phyloP scores from a whole-genome alignment of 768 basidiomycete genomes.

The Pholiota microspora region DNA sequence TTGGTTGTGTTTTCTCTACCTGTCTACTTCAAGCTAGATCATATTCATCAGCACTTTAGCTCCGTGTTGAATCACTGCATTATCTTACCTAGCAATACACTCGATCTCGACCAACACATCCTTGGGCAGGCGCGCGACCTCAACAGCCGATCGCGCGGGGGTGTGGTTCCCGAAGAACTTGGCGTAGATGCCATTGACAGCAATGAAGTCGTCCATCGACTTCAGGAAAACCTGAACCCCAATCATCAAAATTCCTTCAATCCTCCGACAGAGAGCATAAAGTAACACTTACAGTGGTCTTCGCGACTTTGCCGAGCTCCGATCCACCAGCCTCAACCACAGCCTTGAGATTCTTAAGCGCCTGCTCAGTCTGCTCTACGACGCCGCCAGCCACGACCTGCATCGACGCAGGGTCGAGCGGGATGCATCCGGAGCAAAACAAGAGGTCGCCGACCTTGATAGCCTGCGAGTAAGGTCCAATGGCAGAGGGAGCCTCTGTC shows the following conservation, averaged over 20 bases:
- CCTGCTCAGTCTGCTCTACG: conserved; percentile 79
- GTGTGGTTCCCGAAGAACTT: conserved; percentile 87
- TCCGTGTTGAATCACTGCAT: neutral
- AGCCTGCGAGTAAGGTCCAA: conserved; percentile 89
- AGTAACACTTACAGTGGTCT: conserved; percentile 72
- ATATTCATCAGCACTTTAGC: neutral
- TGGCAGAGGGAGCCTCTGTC: conserved; percentile 71
- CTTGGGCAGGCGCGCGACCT: conserved; percentile 85
- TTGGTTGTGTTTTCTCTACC: neutral
- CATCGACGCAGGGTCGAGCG: conserved; percentile 71
- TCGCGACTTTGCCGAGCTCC: conserved; percentile 77
- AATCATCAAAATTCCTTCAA: neutral
- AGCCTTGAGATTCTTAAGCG: conserved; percentile 80
- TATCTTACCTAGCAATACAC: conserved; percentile 69
- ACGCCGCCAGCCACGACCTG: conserved; percentile 73
- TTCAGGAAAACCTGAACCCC: conserved; percentile 80
- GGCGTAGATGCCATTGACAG: conserved; percentile 80
- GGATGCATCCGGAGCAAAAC: conserved; percentile 89
- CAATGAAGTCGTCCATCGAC: conserved; percentile 85
- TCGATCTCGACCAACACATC: conserved; percentile 94
- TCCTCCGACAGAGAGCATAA: neutral
- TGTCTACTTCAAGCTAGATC: conserved; percentile 32
- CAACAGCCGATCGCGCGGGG: conserved; percentile 90
- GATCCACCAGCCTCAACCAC: conserved; percentile 84
- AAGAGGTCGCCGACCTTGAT: conserved; percentile 81